phyloP scores from a whole-genome alignment of 129 eudicot genomes.

The Tagetes patula region DNA sequence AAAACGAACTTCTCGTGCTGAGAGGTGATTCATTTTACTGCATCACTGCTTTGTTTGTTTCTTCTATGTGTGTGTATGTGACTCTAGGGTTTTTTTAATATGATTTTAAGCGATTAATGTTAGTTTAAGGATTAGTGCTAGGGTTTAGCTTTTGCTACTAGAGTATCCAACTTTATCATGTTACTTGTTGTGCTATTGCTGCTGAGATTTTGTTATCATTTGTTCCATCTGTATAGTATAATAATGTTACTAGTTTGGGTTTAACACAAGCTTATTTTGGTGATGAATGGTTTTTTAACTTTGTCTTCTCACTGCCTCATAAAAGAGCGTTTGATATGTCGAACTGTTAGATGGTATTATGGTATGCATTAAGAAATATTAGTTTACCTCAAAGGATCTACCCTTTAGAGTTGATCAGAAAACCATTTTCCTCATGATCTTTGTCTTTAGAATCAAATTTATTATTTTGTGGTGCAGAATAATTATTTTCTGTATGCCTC shows the following conservation, averaged over 20 bases:
- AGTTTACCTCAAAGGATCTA: not conserved
- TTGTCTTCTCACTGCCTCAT: not conserved
- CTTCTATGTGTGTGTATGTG: not conserved
- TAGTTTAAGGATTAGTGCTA: slow-evolving; percentile 1
- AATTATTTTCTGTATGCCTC: not conserved
- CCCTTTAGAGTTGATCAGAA: not conserved
- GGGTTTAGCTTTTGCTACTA: not conserved
- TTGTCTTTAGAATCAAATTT: not conserved
- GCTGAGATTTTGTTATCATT: not conserved
- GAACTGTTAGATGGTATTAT: not conserved
- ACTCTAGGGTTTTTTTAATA: slow-evolving; percentile 11
- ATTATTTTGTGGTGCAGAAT: not conserved
- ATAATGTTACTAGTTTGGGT: not conserved
- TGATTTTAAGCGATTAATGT: not conserved
- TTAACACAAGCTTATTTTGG: not conserved
- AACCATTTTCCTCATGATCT: not conserved
- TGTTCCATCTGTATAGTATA: not conserved
- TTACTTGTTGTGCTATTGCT: not conserved
- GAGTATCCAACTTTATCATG: not conserved
- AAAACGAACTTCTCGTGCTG: slow-evolving; percentile 88
- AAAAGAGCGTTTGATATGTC: not conserved
- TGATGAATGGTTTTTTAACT: not conserved
- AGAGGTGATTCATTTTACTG: slow-evolving; percentile 48
- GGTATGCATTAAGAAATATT: not conserved
- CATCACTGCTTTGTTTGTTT: not conserved